Conservation (phyloP, 148 eudicot species). For the Chenopodium formosanum region DNA sequence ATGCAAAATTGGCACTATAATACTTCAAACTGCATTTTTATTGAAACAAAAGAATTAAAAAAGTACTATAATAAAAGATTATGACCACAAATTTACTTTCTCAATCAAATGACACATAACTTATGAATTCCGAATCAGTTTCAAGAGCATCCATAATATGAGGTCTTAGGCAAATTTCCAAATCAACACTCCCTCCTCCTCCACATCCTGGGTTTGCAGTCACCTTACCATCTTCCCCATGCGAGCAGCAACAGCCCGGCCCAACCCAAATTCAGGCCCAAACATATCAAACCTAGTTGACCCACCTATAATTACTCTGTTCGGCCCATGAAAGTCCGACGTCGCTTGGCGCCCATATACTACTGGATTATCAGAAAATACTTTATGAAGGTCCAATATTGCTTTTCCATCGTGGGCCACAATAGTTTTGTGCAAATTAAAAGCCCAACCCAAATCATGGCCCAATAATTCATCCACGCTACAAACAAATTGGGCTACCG, state of each 20-base stretch:
- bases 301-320: conserved; percentile 52
- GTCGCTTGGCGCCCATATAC: conserved; percentile 24
- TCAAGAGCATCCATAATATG: conserved; percentile 55
- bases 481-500: conserved; percentile 21
- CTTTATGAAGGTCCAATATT: not conserved
- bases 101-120: conserved; percentile 30
- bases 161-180: conserved; percentile 70
- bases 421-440: conserved; percentile 36
- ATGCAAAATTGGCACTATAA: too few relatives aligned
- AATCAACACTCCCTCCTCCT: conserved; percentile 62
- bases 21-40: too few relatives aligned
- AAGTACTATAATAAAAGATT: too few relatives aligned
- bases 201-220: conserved; percentile 67
- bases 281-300: conserved; percentile 71
- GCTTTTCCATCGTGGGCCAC: conserved; percentile 37
- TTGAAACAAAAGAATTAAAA: too few relatives aligned
- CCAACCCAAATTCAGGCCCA: conserved; percentile 80
- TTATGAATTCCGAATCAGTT: conserved; percentile 56
- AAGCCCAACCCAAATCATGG: conserved; percentile 48
- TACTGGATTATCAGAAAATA: not conserved
- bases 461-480: conserved; percentile 43
- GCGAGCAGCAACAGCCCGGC: conserved; percentile 48
- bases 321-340: conserved; percentile 35
- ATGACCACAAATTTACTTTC: not conserved
- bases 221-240: conserved; percentile 83